phyloP scores from a whole-genome alignment of 2,329 filamentous ascomycete species.

The Colletotrichum plurivorum region DNA sequence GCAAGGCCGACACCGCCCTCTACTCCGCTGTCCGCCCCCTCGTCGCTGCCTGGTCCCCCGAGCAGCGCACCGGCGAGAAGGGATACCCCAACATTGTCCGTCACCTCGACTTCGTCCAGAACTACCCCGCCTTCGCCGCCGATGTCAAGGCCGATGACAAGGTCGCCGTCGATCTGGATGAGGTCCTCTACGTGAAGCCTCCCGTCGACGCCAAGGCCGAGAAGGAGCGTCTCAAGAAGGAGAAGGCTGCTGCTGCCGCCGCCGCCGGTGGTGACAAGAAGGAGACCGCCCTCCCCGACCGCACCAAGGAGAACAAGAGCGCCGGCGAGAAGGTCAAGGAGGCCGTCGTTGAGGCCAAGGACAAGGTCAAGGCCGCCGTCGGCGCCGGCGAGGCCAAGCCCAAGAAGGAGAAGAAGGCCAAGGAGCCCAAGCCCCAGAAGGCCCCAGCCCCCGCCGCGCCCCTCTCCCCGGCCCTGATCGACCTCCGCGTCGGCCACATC shows the following conservation, averaged over 20 bases:
- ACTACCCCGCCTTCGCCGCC: constrained; percentile 81
- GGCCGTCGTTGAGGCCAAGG: constrained; percentile 63
- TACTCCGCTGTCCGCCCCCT: constrained; percentile 84
- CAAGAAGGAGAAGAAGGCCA: constrained; percentile 93
- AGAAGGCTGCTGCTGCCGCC: constrained; percentile 80
- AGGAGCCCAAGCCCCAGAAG: constrained; percentile 82
- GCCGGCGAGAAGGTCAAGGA: constrained; percentile 63
- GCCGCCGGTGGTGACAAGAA: constrained; percentile 59
- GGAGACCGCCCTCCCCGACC: constrained; percentile 68
- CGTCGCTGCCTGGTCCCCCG: constrained; percentile 84
- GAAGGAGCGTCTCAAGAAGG: constrained; percentile 97
- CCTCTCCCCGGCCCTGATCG: constrained; percentile 87
- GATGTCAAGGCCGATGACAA: constrained; percentile 80
- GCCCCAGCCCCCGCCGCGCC: constrained; percentile 79
- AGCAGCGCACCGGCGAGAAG: constrained; percentile 90
- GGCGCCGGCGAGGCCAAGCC: constrained; percentile 58
- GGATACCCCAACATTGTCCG: constrained; percentile 93
- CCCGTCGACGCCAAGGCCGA: constrained; percentile 92
- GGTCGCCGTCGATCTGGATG: constrained; percentile 82
- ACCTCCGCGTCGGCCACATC: constrained; percentile 96
- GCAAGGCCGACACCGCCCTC: constrained; percentile 86
- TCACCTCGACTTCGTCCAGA: constrained; percentile 95
- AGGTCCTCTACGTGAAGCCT: constrained; percentile 89
- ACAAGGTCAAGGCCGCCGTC: constrained; percentile 61
- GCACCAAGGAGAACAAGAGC: constrained; percentile 74